Evolutionary conservation across 805 yeast species (phyloP), one percentile per base, ranked within the genome.

Genomic region (Tetrapisispora arboricola): DNA sequence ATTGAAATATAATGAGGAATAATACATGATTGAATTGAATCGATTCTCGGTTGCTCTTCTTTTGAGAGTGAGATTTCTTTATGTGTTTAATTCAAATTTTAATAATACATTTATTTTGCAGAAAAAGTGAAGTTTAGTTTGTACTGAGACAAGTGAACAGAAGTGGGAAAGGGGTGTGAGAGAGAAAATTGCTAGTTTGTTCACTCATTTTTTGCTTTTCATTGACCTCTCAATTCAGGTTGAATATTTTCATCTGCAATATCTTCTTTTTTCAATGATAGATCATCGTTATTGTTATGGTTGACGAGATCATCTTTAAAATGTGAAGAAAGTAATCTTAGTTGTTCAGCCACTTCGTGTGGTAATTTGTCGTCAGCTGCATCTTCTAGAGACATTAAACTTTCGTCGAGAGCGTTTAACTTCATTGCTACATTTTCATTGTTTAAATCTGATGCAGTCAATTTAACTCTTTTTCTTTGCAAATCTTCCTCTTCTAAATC

Each of bases 191-290:
- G 10, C 13, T 25, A 4, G 4, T 11, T 4, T 7, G 12, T 25
- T 6, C 13, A 11, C 13, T 25, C 26, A 12, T 25, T 35, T 12
- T 17, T 25, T 17, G 3, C 25, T 17, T 16, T 28, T 19, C 40
- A 60, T 29, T 58, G 60, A 11, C 58, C 61, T 46, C 63, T 55
- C 39, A 60, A 46, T 45, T 59, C 63, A 10, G 65, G 65, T 43
- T 60, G 65, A 39, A 60, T 60, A 37, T 60, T 60, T 40, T 59
- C 65, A 37, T 59, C 63, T 1, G 58, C 46, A 21, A 53, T 53
- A 21, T 52, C 58, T 13, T 48, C 54, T 24, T 56, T 30, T 15
- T 43, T 41, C n/a, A 39, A 44, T 17, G 49, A 38, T 6, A 32
- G 12, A 22, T 44, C 48, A 33, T 48, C 47, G 24, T 48, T 53